These are phyloP conservation scores for Escallonia rubra DNA, from an alignment of 129 eudicot genomes.

Conservation along the genomic window DNA sequence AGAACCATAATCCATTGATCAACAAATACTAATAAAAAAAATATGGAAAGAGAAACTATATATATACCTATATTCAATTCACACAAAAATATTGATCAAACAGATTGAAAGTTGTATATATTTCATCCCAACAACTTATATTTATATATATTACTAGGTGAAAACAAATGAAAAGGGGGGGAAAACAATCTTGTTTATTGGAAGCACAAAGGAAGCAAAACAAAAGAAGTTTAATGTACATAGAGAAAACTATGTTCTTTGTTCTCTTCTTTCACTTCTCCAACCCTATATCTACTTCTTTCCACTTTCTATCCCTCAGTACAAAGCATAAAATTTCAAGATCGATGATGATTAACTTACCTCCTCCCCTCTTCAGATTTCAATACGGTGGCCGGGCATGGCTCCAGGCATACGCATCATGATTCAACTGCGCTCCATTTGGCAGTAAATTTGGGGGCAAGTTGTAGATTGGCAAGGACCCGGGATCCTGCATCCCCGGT, in stretches of 20 bases:
- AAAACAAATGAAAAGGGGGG: not conserved
- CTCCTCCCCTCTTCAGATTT: not conserved
- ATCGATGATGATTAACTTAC: not conserved
- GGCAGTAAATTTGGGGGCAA: slow-evolving; percentile 47
- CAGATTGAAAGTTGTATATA: not conserved
- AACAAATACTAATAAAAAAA: not conserved
- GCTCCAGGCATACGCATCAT: slow-evolving; percentile 72
- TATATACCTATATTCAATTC: not conserved
- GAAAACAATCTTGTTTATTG: slow-evolving; percentile 12
- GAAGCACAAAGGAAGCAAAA: slow-evolving; percentile 16
- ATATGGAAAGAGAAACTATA: not conserved
- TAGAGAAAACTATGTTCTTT: slow-evolving; percentile 1
- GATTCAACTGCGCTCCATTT: slow-evolving; percentile 58
- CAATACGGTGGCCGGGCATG: slow-evolving; percentile 48
- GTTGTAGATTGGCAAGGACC: slow-evolving; percentile 31
- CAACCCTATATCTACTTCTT: slow-evolving; percentile 1
- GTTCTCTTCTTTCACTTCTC: not conserved
- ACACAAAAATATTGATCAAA: no score
- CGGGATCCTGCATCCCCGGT: slow-evolving; percentile 38
- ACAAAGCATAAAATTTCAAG: not conserved
- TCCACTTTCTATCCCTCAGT: not conserved
- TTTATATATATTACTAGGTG: not conserved
- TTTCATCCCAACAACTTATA: not conserved
- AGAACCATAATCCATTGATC: not conserved
- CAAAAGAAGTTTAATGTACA: slow-evolving; percentile 11